These are phyloP conservation scores for Zygosaccharomyces rouxii DNA, from an alignment of 805 yeast species.

Conservation along the genomic window DNA sequence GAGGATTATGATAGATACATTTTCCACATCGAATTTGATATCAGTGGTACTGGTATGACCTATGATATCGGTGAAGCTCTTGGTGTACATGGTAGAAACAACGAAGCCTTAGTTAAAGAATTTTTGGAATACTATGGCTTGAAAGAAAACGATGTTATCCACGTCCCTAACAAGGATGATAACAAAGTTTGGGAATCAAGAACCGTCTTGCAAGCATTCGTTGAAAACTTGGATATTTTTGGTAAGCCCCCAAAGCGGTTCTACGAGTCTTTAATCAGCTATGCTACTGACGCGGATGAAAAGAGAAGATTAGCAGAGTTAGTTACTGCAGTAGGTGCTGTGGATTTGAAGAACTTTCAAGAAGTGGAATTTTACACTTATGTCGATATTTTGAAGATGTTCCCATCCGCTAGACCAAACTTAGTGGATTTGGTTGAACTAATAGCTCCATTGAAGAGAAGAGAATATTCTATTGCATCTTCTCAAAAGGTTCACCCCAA, in stretches of 20 bases:
- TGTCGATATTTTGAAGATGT: conserved; percentile 75
- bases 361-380: conserved; percentile 80
- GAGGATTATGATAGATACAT: conserved; percentile 85
- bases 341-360: conserved; percentile 73
- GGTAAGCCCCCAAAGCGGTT: conserved; percentile 96
- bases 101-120: conserved; percentile 54
- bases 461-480: conserved; percentile 97
- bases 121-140: conserved; percentile 72
- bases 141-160: conserved; percentile 61
- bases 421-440: conserved; percentile 64
- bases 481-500: conserved; percentile 90
- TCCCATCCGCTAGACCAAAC: conserved; percentile 76
- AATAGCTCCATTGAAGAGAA: conserved; percentile 85
- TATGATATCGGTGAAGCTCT: conserved; percentile 96
- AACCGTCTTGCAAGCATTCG: conserved; percentile 75
- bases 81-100: conserved; percentile 90
- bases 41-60: conserved; percentile 81
- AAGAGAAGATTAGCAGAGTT: conserved; percentile 56
- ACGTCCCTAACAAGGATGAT: conserved; percentile 66
- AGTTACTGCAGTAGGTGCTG: conserved; percentile 78
- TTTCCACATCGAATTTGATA: conserved; percentile 93
- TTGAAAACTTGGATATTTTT: conserved; percentile 78
- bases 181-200: conserved; percentile 57
- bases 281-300: conserved; percentile 66
- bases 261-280: conserved; percentile 75